These are phyloP conservation scores for Sugiyamaella castrensis DNA, from an alignment of 1,139 yeast species.

Conservation along the genomic window DNA sequence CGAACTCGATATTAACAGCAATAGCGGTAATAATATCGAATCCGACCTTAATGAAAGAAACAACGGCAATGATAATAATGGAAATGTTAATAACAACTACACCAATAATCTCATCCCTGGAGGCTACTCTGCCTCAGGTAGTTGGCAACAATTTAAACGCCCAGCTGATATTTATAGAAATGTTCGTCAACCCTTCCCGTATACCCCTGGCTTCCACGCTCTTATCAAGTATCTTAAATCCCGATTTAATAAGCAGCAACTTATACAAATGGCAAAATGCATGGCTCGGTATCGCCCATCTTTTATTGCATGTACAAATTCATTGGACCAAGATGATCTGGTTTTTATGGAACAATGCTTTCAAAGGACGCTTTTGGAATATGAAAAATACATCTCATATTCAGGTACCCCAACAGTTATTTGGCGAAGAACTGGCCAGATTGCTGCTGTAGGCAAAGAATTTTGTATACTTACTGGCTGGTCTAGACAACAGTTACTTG, in stretches of 20 bases:
- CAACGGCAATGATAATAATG: too few relatives aligned
- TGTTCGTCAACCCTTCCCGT: constrained; percentile 73
- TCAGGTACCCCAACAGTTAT: constrained; percentile 94
- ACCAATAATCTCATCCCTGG: background rate
- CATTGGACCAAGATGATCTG: constrained; percentile 83
- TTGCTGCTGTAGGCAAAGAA: constrained; percentile 91
- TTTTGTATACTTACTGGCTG: constrained; percentile 90
- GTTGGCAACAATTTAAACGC: constrained; percentile 29
- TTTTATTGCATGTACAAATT: constrained; percentile 87
- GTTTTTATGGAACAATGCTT: constrained; percentile 96
- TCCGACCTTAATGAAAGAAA: too few relatives aligned
- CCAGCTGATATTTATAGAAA: constrained; percentile 79
- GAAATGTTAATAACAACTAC: too few relatives aligned
- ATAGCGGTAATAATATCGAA: background rate
- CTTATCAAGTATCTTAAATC: constrained; percentile 68
- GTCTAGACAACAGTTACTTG: constrained; percentile 64
- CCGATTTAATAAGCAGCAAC: constrained; percentile 65
- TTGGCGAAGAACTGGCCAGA: constrained; percentile 95
- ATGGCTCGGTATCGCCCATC: constrained; percentile 90
- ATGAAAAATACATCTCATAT: constrained; percentile 75
- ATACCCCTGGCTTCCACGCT: constrained; percentile 87
- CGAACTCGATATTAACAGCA: background rate
- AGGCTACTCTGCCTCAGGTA: constrained; percentile 7
- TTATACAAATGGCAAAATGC: constrained; percentile 80
- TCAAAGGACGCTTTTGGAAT: constrained; percentile 85